Conservation (phyloP, 2,329 filamentous ascomycete species). For the Neopestalotiopsis clavispora region DNA sequence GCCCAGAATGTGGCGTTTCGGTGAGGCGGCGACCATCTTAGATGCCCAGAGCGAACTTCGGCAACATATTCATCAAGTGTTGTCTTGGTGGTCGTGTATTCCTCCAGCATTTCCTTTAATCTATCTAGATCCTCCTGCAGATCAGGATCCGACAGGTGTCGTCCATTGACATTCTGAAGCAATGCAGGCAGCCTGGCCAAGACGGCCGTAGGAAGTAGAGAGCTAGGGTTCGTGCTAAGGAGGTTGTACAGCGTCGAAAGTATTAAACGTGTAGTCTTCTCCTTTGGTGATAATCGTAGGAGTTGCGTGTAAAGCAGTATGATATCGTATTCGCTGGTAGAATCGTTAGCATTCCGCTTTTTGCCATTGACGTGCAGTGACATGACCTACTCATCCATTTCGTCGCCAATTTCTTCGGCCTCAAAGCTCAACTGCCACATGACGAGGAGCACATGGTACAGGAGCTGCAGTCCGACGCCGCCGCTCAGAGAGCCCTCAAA, state of each 20-base stretch:
- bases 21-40: constrained; percentile 93
- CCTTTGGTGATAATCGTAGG: constrained; percentile 90
- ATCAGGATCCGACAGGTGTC: constrained; percentile 69
- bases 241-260: constrained; percentile 91
- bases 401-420: constrained; percentile 72
- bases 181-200: constrained; percentile 78
- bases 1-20: constrained; percentile 87
- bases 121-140: constrained; percentile 65
- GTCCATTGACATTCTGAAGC: constrained; percentile 65
- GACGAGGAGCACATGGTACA: constrained; percentile 92
- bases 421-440: constrained; percentile 98
- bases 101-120: constrained; percentile 67
- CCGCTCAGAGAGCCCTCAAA: constrained; percentile 71
- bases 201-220: constrained; percentile 81
- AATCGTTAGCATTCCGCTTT: constrained; percentile 29
- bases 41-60: constrained; percentile 83
- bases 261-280: constrained; percentile 93
- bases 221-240: constrained; percentile 70
- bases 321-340: constrained; percentile 85
- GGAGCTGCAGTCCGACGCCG: constrained; percentile 86
- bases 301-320: constrained; percentile 91
- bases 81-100: constrained; percentile 72
- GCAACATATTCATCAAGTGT: constrained; percentile 90
- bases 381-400: constrained; percentile 79
- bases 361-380: not conserved